Evolutionary conservation across 2,329 filamentous ascomycete species (phyloP).

Genomic region (Chaetomiaceae sp.): DNA sequence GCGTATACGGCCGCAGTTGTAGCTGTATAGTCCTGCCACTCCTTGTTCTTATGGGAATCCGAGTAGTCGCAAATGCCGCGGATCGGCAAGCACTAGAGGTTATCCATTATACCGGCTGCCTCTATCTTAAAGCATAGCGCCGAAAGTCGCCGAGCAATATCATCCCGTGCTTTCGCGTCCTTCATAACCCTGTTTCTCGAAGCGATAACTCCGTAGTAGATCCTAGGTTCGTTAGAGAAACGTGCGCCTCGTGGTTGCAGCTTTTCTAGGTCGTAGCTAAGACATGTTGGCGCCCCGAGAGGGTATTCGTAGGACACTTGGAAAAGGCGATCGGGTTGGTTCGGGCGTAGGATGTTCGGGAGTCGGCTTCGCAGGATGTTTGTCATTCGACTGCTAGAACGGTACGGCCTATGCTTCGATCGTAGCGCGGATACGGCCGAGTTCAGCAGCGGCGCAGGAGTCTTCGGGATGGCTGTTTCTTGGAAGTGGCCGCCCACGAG

Average conservation of each 20-base stretch:
- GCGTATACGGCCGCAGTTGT: constrained; percentile 30
- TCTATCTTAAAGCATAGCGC: constrained; percentile 30
- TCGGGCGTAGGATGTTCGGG: constrained; percentile 5
- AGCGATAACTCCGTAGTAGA: constrained; percentile 18
- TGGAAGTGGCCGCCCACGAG: constrained; percentile 8
- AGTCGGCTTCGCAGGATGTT: constrained; percentile 11
- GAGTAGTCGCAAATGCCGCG: constrained; percentile 36
- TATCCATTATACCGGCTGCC: constrained; percentile 28
- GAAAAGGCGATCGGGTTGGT: constrained; percentile 7
- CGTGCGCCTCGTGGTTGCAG: constrained; percentile 3
- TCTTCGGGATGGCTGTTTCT: constrained; percentile 13
- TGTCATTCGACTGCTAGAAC: constrained; percentile 1
- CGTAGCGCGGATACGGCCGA: constrained; percentile 11
- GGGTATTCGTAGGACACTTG: constrained; percentile 12
- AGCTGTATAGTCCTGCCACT: constrained; percentile 31
- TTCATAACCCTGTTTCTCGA: constrained; percentile 16
- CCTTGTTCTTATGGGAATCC: constrained; percentile 32
- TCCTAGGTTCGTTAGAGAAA: constrained; percentile 7
- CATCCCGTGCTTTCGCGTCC: constrained; percentile 3
- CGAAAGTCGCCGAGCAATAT: constrained; percentile 2
- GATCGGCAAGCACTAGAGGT: constrained; percentile 31
- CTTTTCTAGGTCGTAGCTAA: constrained; percentile 7
- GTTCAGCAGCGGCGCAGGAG: constrained; percentile 10
- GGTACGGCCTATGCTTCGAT: constrained; percentile 8
- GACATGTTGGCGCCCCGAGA: constrained; percentile 4